phyloP scores from a whole-genome alignment of 768 basidiomycete genomes.

The Guyanaporus albipodus region DNA sequence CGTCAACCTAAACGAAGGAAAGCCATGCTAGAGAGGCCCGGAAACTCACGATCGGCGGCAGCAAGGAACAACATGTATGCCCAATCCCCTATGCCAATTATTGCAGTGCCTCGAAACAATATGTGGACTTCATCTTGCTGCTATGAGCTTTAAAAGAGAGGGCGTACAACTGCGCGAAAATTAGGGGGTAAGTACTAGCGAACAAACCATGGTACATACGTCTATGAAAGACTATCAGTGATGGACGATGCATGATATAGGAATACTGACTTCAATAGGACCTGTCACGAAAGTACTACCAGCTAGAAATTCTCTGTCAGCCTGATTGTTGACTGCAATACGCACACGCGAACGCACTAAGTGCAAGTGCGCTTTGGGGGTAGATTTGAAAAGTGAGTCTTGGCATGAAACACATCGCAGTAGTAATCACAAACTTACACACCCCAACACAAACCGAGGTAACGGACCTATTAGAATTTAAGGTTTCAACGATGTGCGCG shows the following conservation, averaged over 20 bases:
- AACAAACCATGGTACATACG: not conserved
- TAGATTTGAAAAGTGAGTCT: not conserved
- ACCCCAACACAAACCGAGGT: conserved; percentile 8
- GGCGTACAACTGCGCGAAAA: conserved; percentile 4
- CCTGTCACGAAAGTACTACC: conserved; percentile 4
- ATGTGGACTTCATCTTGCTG: not conserved
- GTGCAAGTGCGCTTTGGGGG: not conserved
- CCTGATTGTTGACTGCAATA: not conserved
- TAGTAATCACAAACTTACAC: not conserved
- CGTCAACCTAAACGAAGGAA: not conserved
- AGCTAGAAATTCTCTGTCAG: conserved; percentile 3
- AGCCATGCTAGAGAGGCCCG: not conserved
- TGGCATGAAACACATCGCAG: not conserved
- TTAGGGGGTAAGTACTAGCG: not conserved
- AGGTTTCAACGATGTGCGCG: not conserved
- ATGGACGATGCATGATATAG: not conserved
- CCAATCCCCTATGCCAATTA: conserved; percentile 6
- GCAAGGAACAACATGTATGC: conserved; percentile 10
- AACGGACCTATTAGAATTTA: conserved; percentile 9
- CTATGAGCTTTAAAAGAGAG: not conserved
- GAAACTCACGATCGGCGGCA: conserved; percentile 14
- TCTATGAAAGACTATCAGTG: conserved; percentile 1
- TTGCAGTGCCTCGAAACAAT: not conserved
- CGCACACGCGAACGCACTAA: not conserved
- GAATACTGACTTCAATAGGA: conserved; percentile 3